Evolutionary conservation across 2,329 filamentous ascomycete species (phyloP).

Genomic region (Xylaria digitata): DNA sequence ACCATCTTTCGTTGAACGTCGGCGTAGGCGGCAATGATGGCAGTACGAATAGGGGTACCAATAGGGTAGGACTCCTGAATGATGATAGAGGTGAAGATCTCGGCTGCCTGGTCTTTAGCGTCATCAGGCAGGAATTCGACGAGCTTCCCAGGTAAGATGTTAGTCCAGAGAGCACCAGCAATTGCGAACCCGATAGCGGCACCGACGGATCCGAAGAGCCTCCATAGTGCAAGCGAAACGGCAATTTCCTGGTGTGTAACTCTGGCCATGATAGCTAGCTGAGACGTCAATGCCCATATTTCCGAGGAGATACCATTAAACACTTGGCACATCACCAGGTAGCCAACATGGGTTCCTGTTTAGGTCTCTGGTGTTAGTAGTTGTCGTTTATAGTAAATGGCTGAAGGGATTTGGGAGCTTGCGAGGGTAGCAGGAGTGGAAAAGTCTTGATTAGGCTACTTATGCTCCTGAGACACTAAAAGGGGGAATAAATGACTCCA

Average conservation of each 20-base stretch:
- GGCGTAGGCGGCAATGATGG: constrained; percentile 17
- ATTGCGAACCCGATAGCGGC: constrained; percentile 10
- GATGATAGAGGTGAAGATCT: constrained; percentile 8
- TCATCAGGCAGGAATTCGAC: constrained; percentile 18
- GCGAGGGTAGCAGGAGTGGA: too few species aligned
- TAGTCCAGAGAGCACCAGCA: constrained; percentile 23
- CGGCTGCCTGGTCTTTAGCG: neutral
- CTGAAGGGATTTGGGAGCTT: too few species aligned
- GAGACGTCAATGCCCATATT: constrained; percentile 15
- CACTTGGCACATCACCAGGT: constrained; percentile 20
- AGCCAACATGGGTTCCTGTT: constrained; percentile 12
- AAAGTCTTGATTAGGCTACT: too few species aligned
- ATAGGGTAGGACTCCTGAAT: constrained; percentile 18
- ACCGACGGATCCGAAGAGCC: constrained; percentile 20
- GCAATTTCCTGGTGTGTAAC: constrained; percentile 25
- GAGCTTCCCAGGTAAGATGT: constrained; percentile 20
- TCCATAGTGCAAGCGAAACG: constrained; percentile 12
- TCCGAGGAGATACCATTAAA: constrained; percentile 19
- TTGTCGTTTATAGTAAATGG: too few species aligned
- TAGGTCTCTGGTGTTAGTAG: too few species aligned
- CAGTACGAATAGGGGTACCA: constrained; percentile 1
- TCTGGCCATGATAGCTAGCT: constrained; percentile 23
- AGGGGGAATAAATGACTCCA: too few species aligned
- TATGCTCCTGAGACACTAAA: too few species aligned
- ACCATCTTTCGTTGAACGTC: constrained; percentile 28